Evolutionary conservation across 176 grass and related monocot genomes (phyloP), one percentile per base, ranked within the genome.

Genomic region (Musa beccarii): DNA sequence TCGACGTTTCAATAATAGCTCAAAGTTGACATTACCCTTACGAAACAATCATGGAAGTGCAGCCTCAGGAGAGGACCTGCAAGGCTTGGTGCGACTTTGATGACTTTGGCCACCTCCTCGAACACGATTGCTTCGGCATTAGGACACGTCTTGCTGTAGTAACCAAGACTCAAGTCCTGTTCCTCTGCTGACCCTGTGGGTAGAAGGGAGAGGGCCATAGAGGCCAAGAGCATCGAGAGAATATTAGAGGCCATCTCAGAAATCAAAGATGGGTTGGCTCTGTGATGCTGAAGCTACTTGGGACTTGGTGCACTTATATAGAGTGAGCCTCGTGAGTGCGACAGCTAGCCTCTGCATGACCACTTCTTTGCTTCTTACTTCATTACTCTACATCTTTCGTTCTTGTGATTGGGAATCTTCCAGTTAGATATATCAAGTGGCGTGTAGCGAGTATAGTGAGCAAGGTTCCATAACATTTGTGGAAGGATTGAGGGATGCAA

Each of bases 111-210:
- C 85, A 85, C 82, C 89, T 91, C 89, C 79, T 67, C 74, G 2
- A 79, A 55, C 14, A 91, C 82, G 14, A 91, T 75, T 0, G 20
- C 68, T 78, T 91, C 89, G 66, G 81, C 83, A 59, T 75, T 66
- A 29, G 89, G 89, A 79, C 89, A 91, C 71, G 89, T 19, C 73
- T 67, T 57, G 80, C 83, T 64, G 83, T 91, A 91, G 85, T 87
- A 91, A 34, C 71, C 87, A 70, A 52, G 80, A 3, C 84, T 79
- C 15, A 91, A 83, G 54, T 25, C 73, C 78, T 83, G 83, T 69
- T 79, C 82, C 13, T 9, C 2, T 34, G 79, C 75, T 52, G 78
- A 59, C 52, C 69, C 81, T 64, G 68, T 49, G n/a, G n/a, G 52
- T 34, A 78, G 71, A 28, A 77, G 43, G 9, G 62, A 28, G 20